Conservation (phyloP, 345 rosid genomes). For the Clarkia xantiana region DNA sequence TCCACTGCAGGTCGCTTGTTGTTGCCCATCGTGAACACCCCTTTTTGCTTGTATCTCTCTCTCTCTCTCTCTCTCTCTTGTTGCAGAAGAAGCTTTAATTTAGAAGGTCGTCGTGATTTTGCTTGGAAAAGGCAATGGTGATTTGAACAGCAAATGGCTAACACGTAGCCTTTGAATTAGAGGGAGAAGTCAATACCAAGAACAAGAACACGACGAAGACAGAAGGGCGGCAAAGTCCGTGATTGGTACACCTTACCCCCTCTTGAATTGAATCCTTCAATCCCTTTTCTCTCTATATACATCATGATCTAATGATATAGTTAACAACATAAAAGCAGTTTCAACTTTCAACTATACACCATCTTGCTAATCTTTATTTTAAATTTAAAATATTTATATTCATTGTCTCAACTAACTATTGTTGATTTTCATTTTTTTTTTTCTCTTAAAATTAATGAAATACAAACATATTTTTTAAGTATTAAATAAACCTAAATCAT, state of each 20-base stretch:
- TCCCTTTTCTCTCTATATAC: neutral
- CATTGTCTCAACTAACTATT: too few species aligned
- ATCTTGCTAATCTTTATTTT: too few species aligned
- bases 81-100: neutral
- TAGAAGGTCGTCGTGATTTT: neutral
- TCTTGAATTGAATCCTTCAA: neutral
- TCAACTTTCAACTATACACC: too few species aligned
- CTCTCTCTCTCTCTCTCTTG: neutral
- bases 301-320: conserved; percentile 1
- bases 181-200: conserved; percentile 3
- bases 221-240: conserved; percentile 14
- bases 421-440: too few species aligned
- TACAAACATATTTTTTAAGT: too few species aligned
- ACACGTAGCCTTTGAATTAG: conserved; percentile 10
- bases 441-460: too few species aligned
- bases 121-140: too few species aligned
- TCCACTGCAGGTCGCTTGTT: conserved; percentile 27
- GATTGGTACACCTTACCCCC: conserved; percentile 21
- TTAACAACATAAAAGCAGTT: too few species aligned
- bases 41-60: too few species aligned
- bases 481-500: too few species aligned
- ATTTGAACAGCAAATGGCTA: conserved; percentile 5
- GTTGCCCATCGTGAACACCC: conserved; percentile 13
- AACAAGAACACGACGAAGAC: neutral
- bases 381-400: too few species aligned